Conservation (phyloP, 176 grass and related monocot species). For the Stipa capillata region DNA sequence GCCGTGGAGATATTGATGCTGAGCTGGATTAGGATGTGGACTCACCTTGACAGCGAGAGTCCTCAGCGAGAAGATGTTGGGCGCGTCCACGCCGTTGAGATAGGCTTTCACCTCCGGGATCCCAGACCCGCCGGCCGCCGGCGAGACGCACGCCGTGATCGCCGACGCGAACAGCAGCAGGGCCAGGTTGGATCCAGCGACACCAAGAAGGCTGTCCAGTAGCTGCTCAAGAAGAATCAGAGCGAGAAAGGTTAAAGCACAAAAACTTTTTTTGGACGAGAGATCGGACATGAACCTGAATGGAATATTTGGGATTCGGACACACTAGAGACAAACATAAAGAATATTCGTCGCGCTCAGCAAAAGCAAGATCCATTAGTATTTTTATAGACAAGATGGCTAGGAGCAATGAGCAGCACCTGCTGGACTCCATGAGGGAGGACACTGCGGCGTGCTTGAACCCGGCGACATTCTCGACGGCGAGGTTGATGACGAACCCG, state of each 20-base stretch:
- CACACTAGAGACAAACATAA: not conserved
- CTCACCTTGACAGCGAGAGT: slow-evolving; percentile 90
- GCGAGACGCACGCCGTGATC: slow-evolving; percentile 76
- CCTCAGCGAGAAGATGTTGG: slow-evolving; percentile 80
- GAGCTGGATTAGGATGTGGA: slow-evolving; percentile 21
- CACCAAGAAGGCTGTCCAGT: slow-evolving; percentile 71
- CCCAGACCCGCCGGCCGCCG: slow-evolving; percentile 75
- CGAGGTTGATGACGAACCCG: slow-evolving; percentile 87
- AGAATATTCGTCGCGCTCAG: not conserved
- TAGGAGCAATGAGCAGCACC: slow-evolving; percentile 1
- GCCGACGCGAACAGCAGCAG: slow-evolving; percentile 60
- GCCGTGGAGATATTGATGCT: not conserved
- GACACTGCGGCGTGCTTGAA: slow-evolving; percentile 59
- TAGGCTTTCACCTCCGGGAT: slow-evolving; percentile 97
- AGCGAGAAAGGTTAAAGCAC: not conserved
- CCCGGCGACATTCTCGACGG: slow-evolving; percentile 84
- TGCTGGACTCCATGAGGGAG: slow-evolving; percentile 57
- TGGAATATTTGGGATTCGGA: not conserved
- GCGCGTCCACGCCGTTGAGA: slow-evolving; percentile 95
- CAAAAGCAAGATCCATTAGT: not conserved
- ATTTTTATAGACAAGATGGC: not conserved
- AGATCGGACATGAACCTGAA: not conserved
- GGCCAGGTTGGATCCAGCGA: slow-evolving; percentile 55
- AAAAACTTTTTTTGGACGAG: not conserved
- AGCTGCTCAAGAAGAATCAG: slow-evolving; percentile 24